Conservation (phyloP, 1,139 yeast genomes). For the Lodderomyces elongisporus region DNA sequence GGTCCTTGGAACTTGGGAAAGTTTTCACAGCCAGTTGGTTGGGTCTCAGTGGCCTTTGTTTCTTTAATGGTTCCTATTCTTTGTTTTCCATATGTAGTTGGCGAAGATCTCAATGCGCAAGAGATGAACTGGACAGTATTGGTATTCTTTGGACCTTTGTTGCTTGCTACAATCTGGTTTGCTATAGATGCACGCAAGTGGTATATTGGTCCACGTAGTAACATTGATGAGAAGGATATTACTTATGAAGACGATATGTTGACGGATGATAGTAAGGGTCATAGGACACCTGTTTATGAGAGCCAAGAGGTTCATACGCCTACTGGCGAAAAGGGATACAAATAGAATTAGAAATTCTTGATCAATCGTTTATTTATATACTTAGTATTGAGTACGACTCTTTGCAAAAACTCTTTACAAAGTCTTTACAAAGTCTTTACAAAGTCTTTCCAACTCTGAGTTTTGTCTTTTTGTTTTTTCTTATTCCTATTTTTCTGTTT, state of each 20-base stretch:
- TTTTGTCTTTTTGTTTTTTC: no score
- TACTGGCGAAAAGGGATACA: conserved; percentile 7
- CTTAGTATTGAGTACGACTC: no score
- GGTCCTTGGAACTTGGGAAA: conserved; percentile 72
- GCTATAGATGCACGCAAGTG: conserved; percentile 55
- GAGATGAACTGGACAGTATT: conserved; percentile 69
- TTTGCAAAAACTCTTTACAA: no score
- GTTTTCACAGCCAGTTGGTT: conserved; percentile 46
- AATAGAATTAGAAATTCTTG: conserved; percentile 10
- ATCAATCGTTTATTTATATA: conserved; percentile 1
- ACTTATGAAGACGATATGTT: conserved; percentile 13
- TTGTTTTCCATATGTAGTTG: conserved; percentile 57
- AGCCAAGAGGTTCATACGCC: conserved; percentile 5
- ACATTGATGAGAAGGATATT: conserved; percentile 38
- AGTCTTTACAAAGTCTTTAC: no score
- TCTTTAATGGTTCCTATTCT: conserved; percentile 60
- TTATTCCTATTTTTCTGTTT: no score
- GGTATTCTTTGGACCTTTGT: conserved; percentile 63
- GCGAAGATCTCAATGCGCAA: conserved; percentile 42
- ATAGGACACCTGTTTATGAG: conserved; percentile 10
- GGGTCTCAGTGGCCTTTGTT: conserved; percentile 38
- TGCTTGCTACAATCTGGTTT: conserved; percentile 50
- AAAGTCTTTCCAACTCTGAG: no score
- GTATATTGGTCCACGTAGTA: conserved; percentile 67
- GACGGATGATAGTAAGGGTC: conserved; percentile 6